Base-by-base conservation (phyloP, 2,329 filamentous ascomycete genomes). In the Cladosporium austrohemisphaericum region DNA sequence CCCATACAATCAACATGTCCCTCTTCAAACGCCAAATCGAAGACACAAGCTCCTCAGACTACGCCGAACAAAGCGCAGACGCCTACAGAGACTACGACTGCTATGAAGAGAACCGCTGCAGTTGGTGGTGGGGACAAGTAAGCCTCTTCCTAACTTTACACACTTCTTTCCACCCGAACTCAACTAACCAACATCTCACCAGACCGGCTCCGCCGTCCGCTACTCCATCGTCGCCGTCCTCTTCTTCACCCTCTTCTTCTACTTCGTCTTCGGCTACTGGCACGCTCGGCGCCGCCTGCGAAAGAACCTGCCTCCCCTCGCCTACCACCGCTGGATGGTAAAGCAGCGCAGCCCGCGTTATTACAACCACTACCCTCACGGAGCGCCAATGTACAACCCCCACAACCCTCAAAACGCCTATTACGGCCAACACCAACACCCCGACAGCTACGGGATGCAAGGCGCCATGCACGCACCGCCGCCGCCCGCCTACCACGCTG, bases 191-290 rank as follows among this genome's bases (percentile, higher is more conserved):
- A n/a, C n/a, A 7, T 16, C 18, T 13, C 31, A n/a, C n/a, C 52
- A 86, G 81, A 77, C 75, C 28, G 84, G 81, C 50, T 68, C 77
- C 49, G 83, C 84, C 51, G 72, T 89, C 60, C 86, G 88, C 68
- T 92, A 86, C 80, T 75, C 77, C 38, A 69, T 92, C 52, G 80
- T 91, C 61, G 77, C 79, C 52, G 70, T 73, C 54, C 64, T 92
- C 56, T 72, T 87, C 58, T 51, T 76, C 49, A 49, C 81, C 52
- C 68, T 88, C 60, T 65, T 80, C 45, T 59, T 75, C 33, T 88
- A 83, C 74, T 73, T 90, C 60, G 57, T 87, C 47, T 74, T 80
- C 52, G 86, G 85, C 53, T 85, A 86, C 65, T 68, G 79, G 38
- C 88, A 92, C 68, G 88, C 86, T 37, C 80, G 80, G 64, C 69